Evolutionary conservation across 306 rosid species (phyloP).

Genomic region (Ceratonia siliqua): DNA sequence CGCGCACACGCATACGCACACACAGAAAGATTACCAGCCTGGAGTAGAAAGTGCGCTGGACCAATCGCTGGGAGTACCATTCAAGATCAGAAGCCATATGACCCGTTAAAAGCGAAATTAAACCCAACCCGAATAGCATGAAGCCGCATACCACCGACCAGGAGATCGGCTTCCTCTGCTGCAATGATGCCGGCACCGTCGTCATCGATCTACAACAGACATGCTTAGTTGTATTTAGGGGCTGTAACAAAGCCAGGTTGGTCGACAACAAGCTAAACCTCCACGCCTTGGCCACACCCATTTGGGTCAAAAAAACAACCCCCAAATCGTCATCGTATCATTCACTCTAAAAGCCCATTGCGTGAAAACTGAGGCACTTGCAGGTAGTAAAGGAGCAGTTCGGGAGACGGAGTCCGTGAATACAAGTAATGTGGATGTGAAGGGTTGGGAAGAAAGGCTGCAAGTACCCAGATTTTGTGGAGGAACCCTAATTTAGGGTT

Average conservation of each 20-base stretch:
- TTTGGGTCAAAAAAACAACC: constrained; percentile 31
- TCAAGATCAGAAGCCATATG: constrained; percentile 93
- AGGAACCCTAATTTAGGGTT: constrained; percentile 44
- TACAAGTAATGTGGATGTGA: background rate
- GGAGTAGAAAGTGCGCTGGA: constrained; percentile 55
- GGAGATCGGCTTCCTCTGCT: constrained; percentile 47
- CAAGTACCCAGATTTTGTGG: background rate
- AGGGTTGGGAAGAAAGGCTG: background rate
- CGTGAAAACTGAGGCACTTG: background rate
- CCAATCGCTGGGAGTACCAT: constrained; percentile 86
- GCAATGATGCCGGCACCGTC: constrained; percentile 28
- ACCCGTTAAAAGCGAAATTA: constrained; percentile 87
- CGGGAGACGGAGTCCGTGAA: background rate
- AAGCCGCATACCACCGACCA: constrained; percentile 82
- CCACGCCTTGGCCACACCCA: constrained; percentile 61
- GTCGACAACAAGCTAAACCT: constrained; percentile 54
- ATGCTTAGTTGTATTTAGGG: constrained; percentile 41
- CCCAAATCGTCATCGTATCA: constrained; percentile 27
- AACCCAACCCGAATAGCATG: constrained; percentile 87
- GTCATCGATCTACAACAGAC: constrained; percentile 55
- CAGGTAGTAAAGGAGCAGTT: background rate
- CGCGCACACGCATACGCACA: background rate
- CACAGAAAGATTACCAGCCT: constrained; percentile 40
- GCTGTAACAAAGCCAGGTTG: constrained; percentile 66
- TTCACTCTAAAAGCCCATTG: constrained; percentile 21